Evolutionary conservation across 257 asterid genomes (phyloP).

Genomic region (Solanum paucissectum): DNA sequence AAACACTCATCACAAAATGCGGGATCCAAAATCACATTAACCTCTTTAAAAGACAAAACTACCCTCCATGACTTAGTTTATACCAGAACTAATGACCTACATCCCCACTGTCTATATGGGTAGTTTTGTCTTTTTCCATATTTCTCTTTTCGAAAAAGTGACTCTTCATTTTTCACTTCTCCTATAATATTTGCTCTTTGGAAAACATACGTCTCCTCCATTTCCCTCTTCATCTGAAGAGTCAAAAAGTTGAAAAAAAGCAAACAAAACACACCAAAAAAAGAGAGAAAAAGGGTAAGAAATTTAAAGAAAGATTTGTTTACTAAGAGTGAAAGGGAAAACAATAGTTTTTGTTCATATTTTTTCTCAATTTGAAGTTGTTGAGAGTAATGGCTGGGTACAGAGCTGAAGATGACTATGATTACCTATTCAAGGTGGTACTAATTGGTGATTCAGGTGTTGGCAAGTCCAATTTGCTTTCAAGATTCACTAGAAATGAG

Average conservation of each 20-base stretch:
- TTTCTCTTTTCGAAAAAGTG: neutral
- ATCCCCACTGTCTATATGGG: neutral
- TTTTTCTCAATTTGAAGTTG: neutral
- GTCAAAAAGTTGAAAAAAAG: neutral
- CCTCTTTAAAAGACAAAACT: neutral
- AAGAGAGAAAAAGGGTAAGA: neutral
- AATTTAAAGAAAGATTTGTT: neutral
- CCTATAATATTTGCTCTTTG: neutral
- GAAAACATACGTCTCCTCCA: neutral
- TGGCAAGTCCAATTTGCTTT: conserved; percentile 77
- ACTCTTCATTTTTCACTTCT: neutral
- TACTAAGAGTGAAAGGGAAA: neutral
- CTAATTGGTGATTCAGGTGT: conserved; percentile 85
- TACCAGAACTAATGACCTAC: neutral
- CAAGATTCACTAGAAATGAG: conserved; percentile 81
- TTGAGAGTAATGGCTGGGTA: conserved; percentile 48
- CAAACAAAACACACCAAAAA: neutral
- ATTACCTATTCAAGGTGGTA: conserved; percentile 76
- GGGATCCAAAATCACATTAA: neutral
- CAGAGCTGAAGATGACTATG: conserved; percentile 86
- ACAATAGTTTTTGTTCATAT: neutral
- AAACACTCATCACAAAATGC: neutral
- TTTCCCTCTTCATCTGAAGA: neutral
- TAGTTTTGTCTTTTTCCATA: neutral
- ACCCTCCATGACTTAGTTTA: neutral